phyloP scores from a whole-genome alignment of 805 yeast species.

The Yarrowia divulgata region DNA sequence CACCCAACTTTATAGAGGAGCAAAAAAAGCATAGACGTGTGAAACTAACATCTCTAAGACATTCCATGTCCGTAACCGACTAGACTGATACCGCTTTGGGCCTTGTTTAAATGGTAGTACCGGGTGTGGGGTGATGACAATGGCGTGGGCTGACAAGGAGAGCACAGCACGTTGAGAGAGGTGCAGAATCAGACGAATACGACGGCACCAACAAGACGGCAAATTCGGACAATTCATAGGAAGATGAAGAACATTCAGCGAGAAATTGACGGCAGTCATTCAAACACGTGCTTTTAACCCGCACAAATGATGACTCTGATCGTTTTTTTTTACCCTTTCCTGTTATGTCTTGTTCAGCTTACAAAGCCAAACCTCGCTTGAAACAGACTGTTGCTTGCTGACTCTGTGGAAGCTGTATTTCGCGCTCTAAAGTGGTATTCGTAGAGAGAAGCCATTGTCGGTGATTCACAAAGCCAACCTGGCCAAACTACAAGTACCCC shows the following conservation, averaged over 20 bases:
- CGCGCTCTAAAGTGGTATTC: not conserved
- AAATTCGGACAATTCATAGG: too few species aligned
- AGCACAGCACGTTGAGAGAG: not conserved
- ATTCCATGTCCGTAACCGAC: slow-evolving; percentile 9
- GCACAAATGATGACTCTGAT: not conserved
- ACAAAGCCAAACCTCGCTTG: slow-evolving; percentile 3
- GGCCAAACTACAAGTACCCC: not conserved
- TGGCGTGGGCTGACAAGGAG: not conserved
- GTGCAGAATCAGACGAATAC: slow-evolving; percentile 1
- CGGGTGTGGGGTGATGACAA: slow-evolving; percentile 8
- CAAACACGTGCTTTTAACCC: not conserved
- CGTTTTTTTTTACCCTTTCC: not conserved
- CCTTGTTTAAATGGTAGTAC: not conserved
- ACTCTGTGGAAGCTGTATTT: not conserved
- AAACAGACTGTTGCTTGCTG: not conserved
- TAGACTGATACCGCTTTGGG: slow-evolving; percentile 16
- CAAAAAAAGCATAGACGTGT: not conserved
- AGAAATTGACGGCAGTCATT: too few species aligned
- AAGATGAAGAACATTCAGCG: too few species aligned
- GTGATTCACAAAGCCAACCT: not conserved
- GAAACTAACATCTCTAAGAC: slow-evolving; percentile 6
- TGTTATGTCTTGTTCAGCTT: not conserved
- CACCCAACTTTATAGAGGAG: not conserved
- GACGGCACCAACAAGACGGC: not conserved
- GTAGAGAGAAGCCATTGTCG: not conserved